Base-by-base conservation (phyloP, 352 stramenopile genomes). In the Phytophthora ramorum region DNA sequence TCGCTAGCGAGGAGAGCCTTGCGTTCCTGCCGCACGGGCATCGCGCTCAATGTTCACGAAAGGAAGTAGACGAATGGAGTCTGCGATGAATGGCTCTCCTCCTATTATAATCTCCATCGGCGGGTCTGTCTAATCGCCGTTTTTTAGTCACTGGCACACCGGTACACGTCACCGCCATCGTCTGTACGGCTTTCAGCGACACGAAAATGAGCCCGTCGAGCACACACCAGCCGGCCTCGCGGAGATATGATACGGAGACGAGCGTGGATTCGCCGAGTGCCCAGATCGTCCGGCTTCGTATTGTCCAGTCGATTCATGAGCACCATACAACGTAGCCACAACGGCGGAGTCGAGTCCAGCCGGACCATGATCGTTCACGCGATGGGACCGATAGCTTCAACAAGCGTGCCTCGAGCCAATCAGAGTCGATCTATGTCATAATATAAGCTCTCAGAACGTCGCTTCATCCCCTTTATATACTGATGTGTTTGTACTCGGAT, bases 1-100 rank as follows among this genome's bases (percentile, higher is more conserved):
- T 66, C 41, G 20, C 32, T 60, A 24, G 47, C 22, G 45, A 60
- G 13, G 12, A 70, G 62, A 26, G 62, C 55, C 24, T 59, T 60
- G 46, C 55, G 43, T 57, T 70, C 62, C 43, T 70, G 37, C 8
- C 40, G 55, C 19, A 70, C 55, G 6, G 20, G 54, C 62, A 69
- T 69, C 49, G 17, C 58, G 50, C 5, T 48, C 35, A 41, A 41
- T 41, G 35, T 7, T 47, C 51, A 40, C 37, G 30, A 44, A 14
- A 17, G 22, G 10, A 38, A 43, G 34, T 43, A 24, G 24, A 48
- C 12, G 26, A 61, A 45, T 61, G 53, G 24, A 37, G 28, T 9
- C 22, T n/a, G 22, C 44, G 37, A 38, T 16, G 13, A 38, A 10
- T 16, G 34, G 9, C 34, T 38, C 34, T 16, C 13, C 34, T 38